phyloP scores from a whole-genome alignment of 208 protist genomes.

The Leishmania major region DNA sequence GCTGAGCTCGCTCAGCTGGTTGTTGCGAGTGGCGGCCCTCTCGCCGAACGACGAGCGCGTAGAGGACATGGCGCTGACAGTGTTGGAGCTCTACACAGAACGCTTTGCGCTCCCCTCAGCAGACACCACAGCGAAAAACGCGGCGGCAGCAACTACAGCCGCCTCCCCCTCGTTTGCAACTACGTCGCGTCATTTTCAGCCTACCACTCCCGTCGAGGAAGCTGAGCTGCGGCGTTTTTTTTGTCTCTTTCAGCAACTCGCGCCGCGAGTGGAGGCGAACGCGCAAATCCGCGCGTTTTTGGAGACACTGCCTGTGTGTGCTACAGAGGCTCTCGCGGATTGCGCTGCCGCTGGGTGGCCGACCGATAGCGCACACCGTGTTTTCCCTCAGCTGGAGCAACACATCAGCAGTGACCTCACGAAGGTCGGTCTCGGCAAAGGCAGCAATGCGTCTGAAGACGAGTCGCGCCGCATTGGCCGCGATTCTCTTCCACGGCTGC shows the following conservation, averaged over 20 bases:
- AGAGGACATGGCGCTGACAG: constrained; percentile 80
- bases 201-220: constrained; percentile 24
- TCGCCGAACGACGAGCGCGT: constrained; percentile 75
- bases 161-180: neutral
- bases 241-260: constrained; percentile 39
- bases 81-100: constrained; percentile 64
- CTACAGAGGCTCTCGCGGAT: neutral
- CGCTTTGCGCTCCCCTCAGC: constrained; percentile 29
- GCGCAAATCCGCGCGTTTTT: constrained; percentile 52
- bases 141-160: neutral
- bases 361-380: constrained; percentile 46
- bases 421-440: neutral
- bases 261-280: constrained; percentile 36
- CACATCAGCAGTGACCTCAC: constrained; percentile 4
- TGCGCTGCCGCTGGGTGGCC: constrained; percentile 42
- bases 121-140: constrained; percentile 8
- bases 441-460: neutral
- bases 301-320: constrained; percentile 31
- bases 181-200: neutral
- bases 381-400: constrained; percentile 76
- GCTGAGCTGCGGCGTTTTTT: constrained; percentile 44
- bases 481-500: constrained; percentile 35
- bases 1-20: constrained; percentile 55
- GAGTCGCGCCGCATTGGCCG: neutral
- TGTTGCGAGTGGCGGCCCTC: constrained; percentile 56